phyloP scores from a whole-genome alignment of 2,329 filamentous ascomycete genomes.

The Diaporthe aspalathi region DNA sequence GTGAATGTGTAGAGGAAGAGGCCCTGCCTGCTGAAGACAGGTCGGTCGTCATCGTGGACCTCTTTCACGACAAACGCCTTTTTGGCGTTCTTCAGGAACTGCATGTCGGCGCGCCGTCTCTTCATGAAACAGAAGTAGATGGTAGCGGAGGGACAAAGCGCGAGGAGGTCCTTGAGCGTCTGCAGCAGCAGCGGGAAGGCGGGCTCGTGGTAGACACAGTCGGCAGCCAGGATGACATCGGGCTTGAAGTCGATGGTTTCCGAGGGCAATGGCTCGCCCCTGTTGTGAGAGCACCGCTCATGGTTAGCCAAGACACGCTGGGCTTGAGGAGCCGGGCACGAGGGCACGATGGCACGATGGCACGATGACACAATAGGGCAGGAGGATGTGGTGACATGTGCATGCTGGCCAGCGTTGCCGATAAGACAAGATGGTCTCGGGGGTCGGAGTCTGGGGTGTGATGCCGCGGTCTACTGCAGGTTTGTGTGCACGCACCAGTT shows the following conservation, averaged over 20 bases:
- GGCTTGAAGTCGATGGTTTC: constrained; percentile 69
- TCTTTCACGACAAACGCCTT: constrained; percentile 74
- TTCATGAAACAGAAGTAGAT: constrained; percentile 95
- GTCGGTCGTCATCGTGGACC: constrained; percentile 69
- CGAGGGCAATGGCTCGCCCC: constrained; percentile 70
- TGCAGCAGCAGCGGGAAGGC: constrained; percentile 88
- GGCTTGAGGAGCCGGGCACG: not conserved
- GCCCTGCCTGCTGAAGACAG: constrained; percentile 66
- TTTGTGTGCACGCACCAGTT: constrained; percentile 74
- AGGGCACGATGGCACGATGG: too few species aligned
- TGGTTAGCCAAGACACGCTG: constrained; percentile 35
- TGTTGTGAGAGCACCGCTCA: constrained; percentile 44
- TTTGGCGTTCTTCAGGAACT: constrained; percentile 77
- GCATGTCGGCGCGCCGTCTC: constrained; percentile 81
- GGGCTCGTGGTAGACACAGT: constrained; percentile 97
- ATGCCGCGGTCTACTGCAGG: constrained; percentile 49
- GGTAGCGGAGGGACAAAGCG: constrained; percentile 73
- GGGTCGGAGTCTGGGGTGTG: not conserved
- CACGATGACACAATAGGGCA: not conserved
- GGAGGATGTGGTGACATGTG: constrained; percentile 13
- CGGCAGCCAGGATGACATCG: constrained; percentile 89
- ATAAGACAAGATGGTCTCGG: constrained; percentile 38
- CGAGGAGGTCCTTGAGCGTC: constrained; percentile 80
- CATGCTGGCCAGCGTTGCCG: constrained; percentile 35
- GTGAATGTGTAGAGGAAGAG: constrained; percentile 72